Evolutionary conservation across 2,329 filamentous ascomycete species (phyloP), one percentile per base, ranked within the genome.

Genomic region (Aspergillus jensenii): DNA sequence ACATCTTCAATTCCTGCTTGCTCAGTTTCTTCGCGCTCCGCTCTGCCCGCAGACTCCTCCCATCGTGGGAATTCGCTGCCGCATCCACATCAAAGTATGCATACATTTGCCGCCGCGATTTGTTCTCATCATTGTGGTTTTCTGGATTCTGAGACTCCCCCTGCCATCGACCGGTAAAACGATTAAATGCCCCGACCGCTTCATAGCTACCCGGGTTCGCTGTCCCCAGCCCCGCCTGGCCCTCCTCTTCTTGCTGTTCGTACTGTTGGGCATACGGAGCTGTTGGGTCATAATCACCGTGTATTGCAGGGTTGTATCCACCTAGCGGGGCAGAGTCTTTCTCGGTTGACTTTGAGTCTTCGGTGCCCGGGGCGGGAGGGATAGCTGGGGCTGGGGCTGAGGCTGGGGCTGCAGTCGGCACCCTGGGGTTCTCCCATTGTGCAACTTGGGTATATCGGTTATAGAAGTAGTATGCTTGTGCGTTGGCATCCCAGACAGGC

Each of bases 1-100:
- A 96, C 56, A 88, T 87, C 79, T 96, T 93, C 63, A 99, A 78
- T 78, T 99, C 91, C 60, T 89, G 82, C 81, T 93, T 96, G 56
- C 80, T 89, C 23, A 93, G 82, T 76, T 91, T 92, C 83, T 95
- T 93, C 55, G 87, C 87, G 58, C 90, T 87, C 55, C 95, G 84
- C 80, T 99, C 95, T 2, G 92, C 95, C 77, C 93, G 96, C 58
- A 99, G 79, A 70, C 93, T 97, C 58, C 89, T 85, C 2, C 95
- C 95, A 67, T 96, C 89, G 70, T 99, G 93, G 58, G 86, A 85
- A 71, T 96, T 97, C 4, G 93, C 93, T 3, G 92, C 93, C 4
- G 92, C 90, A 74, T 98, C 93, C 44, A 97, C 93, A 71, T 99
- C 93, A 74, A 98, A 99, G 77, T 89, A 98, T 41, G 92, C 90